phyloP scores from a whole-genome alignment of 352 stramenopile species.

The Phytophthora pistaciae region DNA sequence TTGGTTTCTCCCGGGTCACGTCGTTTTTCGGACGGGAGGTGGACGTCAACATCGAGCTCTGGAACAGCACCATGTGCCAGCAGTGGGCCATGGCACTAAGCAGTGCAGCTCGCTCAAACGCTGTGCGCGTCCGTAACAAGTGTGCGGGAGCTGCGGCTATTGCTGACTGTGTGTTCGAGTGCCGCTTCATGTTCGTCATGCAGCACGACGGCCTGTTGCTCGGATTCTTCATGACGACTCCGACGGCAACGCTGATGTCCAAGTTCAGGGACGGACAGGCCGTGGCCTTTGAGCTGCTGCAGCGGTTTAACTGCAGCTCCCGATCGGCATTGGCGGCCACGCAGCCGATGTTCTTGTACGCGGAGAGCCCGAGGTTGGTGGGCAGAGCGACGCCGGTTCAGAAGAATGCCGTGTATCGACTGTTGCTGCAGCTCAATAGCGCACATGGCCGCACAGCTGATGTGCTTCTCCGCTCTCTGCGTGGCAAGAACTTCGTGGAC shows the following conservation, averaged over 20 bases:
- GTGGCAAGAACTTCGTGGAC: constrained; percentile 73
- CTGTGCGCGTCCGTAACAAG: constrained; percentile 25
- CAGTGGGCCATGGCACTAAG: constrained; percentile 49
- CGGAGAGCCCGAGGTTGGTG: constrained; percentile 70
- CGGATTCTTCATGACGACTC: constrained; percentile 63
- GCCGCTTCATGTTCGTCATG: constrained; percentile 76
- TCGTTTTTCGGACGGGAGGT: constrained; percentile 68
- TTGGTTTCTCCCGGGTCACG: constrained; percentile 50
- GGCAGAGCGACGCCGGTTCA: constrained; percentile 50
- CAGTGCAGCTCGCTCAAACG: constrained; percentile 29
- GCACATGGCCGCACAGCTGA: constrained; percentile 53
- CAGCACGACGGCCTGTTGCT: constrained; percentile 69
- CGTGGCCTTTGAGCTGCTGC: constrained; percentile 62
- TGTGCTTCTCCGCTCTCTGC: constrained; percentile 69
- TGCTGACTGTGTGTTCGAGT: constrained; percentile 51
- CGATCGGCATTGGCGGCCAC: constrained; percentile 29
- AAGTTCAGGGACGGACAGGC: constrained; percentile 57
- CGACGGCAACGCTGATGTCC: constrained; percentile 60
- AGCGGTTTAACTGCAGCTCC: constrained; percentile 51
- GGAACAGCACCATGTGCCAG: constrained; percentile 72
- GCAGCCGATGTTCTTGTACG: constrained; percentile 65
- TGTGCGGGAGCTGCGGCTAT: background rate
- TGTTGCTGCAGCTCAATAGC: constrained; percentile 69
- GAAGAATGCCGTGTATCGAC: constrained; percentile 55
- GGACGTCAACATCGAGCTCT: constrained; percentile 67